A percentile compares a stretch with the other conserved stretches of the same genome.
Conservation (phyloP, 768 basidiomycete species). For the Rhizopogon salebrosus region DNA sequence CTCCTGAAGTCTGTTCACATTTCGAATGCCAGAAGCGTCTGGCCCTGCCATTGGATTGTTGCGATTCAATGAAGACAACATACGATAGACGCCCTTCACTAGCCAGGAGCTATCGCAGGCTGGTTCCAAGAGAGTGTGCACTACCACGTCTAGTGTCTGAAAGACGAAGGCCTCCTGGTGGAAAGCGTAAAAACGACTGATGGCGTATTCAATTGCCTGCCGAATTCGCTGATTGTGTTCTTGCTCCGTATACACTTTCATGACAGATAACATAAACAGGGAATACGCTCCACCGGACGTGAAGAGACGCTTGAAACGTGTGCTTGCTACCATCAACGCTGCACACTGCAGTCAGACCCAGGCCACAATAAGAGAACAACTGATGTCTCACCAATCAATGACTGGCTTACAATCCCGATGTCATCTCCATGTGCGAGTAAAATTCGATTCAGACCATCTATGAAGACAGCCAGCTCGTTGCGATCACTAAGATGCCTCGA, state of each 20-base stretch:
- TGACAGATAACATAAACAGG: conserved; percentile 67
- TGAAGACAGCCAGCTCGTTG: conserved; percentile 56
- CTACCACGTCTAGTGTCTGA: conserved; percentile 61
- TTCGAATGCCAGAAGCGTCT: conserved; percentile 65
- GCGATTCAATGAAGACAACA: conserved; percentile 54
- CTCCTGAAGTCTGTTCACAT: conserved; percentile 59
- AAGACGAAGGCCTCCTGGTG: conserved; percentile 73
- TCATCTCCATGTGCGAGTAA: conserved; percentile 66
- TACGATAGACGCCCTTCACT: conserved; percentile 47
- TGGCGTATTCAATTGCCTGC: conserved; percentile 64
- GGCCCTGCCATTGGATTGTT: conserved; percentile 34
- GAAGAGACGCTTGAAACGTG: conserved; percentile 73
- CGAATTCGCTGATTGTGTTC: conserved; percentile 53
- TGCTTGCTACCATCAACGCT: conserved; percentile 73
- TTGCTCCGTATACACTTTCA: conserved; percentile 66
- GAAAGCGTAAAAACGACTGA: conserved; percentile 67
- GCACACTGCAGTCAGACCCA: neutral
- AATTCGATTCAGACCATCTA: conserved; percentile 70
- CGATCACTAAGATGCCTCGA: conserved; percentile 67
- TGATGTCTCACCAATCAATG: conserved; percentile 55
- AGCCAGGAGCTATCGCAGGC: conserved; percentile 46
- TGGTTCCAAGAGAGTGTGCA: conserved; percentile 47
- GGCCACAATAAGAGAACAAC: neutral
- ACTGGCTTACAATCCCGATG: conserved; percentile 70
- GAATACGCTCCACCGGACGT: conserved; percentile 66